Conservation (phyloP, 2,329 filamentous ascomycete genomes). For the Myriosclerotinia curreyana region DNA sequence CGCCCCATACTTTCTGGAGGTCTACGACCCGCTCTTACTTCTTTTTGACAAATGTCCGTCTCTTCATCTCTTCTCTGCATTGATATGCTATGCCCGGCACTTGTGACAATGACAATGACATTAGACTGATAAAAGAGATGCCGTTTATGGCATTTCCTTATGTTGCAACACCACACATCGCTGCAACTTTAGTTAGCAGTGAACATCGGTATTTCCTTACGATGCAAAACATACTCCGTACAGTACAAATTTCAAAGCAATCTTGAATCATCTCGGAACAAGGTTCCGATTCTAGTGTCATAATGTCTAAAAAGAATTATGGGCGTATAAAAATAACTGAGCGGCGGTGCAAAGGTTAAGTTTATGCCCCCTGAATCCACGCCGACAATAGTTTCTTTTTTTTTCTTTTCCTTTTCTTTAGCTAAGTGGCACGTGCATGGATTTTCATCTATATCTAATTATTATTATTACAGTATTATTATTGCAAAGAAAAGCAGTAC, state of each 20-base stretch:
- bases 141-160: too few species aligned
- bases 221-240: conserved; percentile 15
- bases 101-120: too few species aligned
- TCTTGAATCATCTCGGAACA: conserved; percentile 5
- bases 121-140: too few species aligned
- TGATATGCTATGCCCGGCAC: background rate
- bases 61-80: too few species aligned
- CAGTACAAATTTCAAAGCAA: background rate
- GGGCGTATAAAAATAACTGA: background rate
- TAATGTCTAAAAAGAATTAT: background rate
- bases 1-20: conserved; percentile 5
- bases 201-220: background rate
- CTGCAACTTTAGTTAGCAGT: too few species aligned
- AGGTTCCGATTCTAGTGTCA: conserved; percentile 12
- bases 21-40: conserved; percentile 8
- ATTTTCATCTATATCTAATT: background rate
- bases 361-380: conserved; percentile 6
- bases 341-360: conserved; percentile 7
- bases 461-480: too few species aligned
- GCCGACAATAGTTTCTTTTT: background rate
- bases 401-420: background rate
- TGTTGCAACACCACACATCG: too few species aligned
- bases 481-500: background rate
- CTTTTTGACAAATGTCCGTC: conserved; percentile 15
- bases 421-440: background rate